Percentiles rank a stretch among this genome's conserved stretches.
These are phyloP conservation scores for Boletus pseudopeckii DNA, from an alignment of 768 basidiomycete genomes.

Conservation along the genomic window DNA sequence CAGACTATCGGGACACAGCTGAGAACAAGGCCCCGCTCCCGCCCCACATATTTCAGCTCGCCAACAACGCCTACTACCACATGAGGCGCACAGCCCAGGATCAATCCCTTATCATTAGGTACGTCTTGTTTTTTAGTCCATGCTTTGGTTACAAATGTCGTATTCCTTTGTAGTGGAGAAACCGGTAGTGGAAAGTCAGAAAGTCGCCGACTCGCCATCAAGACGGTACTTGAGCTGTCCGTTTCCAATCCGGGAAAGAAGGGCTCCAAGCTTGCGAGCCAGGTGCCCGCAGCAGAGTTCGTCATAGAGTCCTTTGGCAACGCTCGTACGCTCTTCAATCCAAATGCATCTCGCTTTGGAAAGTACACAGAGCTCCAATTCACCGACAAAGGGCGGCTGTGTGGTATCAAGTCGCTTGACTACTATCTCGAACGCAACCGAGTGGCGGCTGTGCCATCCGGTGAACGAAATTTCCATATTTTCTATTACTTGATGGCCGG, in stretches of 20 bases:
- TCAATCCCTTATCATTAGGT: conserved; percentile 86
- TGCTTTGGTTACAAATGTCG: not conserved
- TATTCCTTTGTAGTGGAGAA: conserved; percentile 62
- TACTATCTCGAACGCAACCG: conserved; percentile 93
- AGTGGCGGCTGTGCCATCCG: conserved; percentile 82
- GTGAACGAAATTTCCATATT: conserved; percentile 96
- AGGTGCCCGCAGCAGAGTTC: conserved; percentile 92
- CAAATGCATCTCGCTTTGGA: conserved; percentile 95
- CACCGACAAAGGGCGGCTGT: conserved; percentile 83
- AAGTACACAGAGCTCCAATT: conserved; percentile 99
- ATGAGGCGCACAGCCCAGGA: conserved; percentile 94
- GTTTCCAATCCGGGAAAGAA: conserved; percentile 91
- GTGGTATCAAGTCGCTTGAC: conserved; percentile 91
- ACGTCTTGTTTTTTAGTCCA: conserved; percentile 25
- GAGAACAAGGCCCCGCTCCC: conserved; percentile 57
- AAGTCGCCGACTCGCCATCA: conserved; percentile 84
- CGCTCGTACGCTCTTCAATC: conserved; percentile 86
- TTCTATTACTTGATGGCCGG: conserved; percentile 97
- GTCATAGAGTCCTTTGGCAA: conserved; percentile 94
- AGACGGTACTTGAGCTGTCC: conserved; percentile 86
- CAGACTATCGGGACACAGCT: conserved; percentile 76
- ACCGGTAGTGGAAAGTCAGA: conserved; percentile 94
- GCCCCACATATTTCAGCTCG: conserved; percentile 91
- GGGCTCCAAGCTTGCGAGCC: conserved; percentile 79
- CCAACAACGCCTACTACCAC: conserved; percentile 91